phyloP scores from a whole-genome alignment of 495 filamentous ascomycete species.

The Xylona heveae region DNA sequence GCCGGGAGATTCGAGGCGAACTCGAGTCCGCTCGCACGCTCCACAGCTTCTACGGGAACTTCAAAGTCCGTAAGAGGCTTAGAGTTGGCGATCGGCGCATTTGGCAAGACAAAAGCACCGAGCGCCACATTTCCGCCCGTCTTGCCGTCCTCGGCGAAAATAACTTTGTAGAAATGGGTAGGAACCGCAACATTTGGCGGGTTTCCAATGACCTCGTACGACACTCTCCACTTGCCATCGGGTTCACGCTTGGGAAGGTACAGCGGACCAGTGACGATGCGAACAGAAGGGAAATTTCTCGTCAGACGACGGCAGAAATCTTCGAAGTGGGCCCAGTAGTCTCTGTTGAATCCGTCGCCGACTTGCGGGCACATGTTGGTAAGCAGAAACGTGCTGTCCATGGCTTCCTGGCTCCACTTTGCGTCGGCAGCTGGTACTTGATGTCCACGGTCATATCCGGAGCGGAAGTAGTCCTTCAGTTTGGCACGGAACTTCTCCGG shows the following conservation, averaged over 20 bases:
- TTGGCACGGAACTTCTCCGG: slow-evolving; percentile 76
- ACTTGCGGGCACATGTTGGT: slow-evolving; percentile 98
- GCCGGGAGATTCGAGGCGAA: slow-evolving; percentile 63
- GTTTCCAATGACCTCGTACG: slow-evolving; percentile 88
- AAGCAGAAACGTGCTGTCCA: slow-evolving; percentile 83
- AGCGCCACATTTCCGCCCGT: slow-evolving; percentile 59
- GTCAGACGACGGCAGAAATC: slow-evolving; percentile 83
- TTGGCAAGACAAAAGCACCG: slow-evolving; percentile 88
- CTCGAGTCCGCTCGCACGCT: slow-evolving; percentile 78
- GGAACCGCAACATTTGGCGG: slow-evolving; percentile 92
- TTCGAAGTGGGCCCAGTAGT: slow-evolving; percentile 98
- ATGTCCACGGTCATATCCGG: slow-evolving; percentile 54
- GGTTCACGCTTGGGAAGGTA: slow-evolving; percentile 68
- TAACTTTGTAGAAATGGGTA: slow-evolving; percentile 97
- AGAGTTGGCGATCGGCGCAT: slow-evolving; percentile 70
- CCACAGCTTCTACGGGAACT: slow-evolving; percentile 79
- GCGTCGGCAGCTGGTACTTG: slow-evolving; percentile 92
- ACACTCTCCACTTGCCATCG: slow-evolving; percentile 87
- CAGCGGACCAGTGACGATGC: slow-evolving; percentile 81
- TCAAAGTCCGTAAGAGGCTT: slow-evolving; percentile 77
- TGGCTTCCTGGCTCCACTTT: slow-evolving; percentile 82
- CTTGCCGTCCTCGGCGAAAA: slow-evolving; percentile 73
- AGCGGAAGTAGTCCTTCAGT: slow-evolving; percentile 80
- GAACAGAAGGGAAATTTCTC: slow-evolving; percentile 59
- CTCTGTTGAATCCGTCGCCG: slow-evolving; percentile 89